Percentiles rank a stretch among this genome's conserved stretches.
Conservation (phyloP, 2,329 filamentous ascomycete genomes). For the Verticillium tricorpus region DNA sequence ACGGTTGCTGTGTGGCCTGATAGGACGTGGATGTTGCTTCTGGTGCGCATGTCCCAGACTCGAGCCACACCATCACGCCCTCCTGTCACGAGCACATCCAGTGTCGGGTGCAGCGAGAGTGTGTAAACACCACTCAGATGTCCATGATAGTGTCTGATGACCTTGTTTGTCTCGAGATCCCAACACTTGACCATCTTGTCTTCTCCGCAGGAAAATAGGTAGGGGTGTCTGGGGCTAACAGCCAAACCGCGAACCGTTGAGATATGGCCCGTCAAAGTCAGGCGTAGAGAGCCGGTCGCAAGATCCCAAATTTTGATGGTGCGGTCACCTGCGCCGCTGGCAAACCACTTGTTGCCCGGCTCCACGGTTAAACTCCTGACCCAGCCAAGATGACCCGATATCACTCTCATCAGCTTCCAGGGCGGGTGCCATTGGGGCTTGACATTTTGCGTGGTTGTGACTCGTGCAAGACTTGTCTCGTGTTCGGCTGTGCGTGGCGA, state of each 20-base stretch:
- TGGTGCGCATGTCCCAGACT: constrained; percentile 98
- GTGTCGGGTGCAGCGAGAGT: constrained; percentile 83
- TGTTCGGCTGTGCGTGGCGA: not conserved
- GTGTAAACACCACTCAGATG: constrained; percentile 96
- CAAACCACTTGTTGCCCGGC: constrained; percentile 97
- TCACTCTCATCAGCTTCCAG: constrained; percentile 97
- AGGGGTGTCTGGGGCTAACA: constrained; percentile 89
- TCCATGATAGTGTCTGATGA: constrained; percentile 95
- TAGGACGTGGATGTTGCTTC: constrained; percentile 92
- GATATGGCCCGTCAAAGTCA: constrained; percentile 92
- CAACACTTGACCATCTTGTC: constrained; percentile 99
- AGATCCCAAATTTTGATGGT: constrained; percentile 99
- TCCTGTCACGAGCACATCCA: constrained; percentile 92
- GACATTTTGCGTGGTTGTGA: not conserved
- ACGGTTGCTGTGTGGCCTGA: constrained; percentile 88
- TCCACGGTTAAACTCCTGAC: constrained; percentile 86
- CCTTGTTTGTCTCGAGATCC: constrained; percentile 99
- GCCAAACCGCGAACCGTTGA: constrained; percentile 89
- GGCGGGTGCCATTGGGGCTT: constrained; percentile 96
- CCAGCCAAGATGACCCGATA: constrained; percentile 95
- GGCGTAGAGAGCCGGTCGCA: constrained; percentile 74
- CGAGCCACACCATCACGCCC: constrained; percentile 90
- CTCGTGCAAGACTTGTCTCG: not conserved
- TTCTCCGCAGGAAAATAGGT: constrained; percentile 95
- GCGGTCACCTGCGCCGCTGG: constrained; percentile 87